These are phyloP conservation scores for Platanthera guangdongensis DNA, from an alignment of 106 monocot genomes.

Conservation along the genomic window DNA sequence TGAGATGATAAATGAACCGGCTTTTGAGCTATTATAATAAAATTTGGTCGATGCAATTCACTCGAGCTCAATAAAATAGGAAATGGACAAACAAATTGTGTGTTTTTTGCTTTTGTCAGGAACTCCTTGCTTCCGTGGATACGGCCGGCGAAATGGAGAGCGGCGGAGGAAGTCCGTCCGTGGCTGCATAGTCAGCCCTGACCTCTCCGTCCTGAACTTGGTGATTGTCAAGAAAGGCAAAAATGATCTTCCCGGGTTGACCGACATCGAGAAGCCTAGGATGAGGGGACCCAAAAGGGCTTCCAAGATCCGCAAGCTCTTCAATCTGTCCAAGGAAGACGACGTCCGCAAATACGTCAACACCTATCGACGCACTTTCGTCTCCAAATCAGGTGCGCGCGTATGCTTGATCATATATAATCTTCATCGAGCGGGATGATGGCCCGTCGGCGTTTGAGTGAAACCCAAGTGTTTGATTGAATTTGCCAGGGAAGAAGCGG, in stretches of 20 bases:
- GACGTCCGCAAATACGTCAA: slow-evolving; percentile 31
- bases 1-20: too few species aligned
- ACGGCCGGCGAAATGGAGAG: slow-evolving; percentile 30
- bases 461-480: background rate
- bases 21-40: too few species aligned
- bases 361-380: slow-evolving; percentile 20
- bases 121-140: slow-evolving; percentile 27
- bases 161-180: slow-evolving; percentile 28
- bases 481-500: slow-evolving; percentile 10
- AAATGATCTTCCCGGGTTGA: slow-evolving; percentile 25
- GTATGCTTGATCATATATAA: too few species aligned
- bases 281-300: slow-evolving; percentile 33
- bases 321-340: slow-evolving; percentile 29
- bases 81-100: too few species aligned
- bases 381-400: slow-evolving; percentile 9
- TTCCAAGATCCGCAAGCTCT: slow-evolving; percentile 29
- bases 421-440: too few species aligned
- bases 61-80: too few species aligned
- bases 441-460: too few species aligned
- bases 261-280: slow-evolving; percentile 26
- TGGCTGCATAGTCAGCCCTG: slow-evolving; percentile 27
- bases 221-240: slow-evolving; percentile 30
- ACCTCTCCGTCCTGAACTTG: slow-evolving; percentile 24
- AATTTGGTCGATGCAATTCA: too few species aligned
- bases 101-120: slow-evolving; percentile 3